Percentiles rank a stretch among this genome's conserved stretches.
Conservation (phyloP, 2,329 filamentous ascomycete genomes). For the Penicillium expansum region DNA sequence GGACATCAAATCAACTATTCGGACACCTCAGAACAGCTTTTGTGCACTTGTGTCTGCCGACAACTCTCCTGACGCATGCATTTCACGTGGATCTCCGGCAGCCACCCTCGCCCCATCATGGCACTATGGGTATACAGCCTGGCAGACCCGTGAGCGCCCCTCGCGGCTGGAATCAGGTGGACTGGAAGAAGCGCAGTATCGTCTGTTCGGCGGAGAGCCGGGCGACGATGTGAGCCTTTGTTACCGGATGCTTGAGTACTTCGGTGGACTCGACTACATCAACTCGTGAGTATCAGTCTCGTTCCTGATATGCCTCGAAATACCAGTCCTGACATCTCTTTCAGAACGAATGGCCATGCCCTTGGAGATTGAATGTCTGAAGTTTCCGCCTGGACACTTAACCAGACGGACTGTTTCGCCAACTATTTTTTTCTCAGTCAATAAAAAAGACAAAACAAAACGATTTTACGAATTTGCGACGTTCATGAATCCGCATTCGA, state of each 20-base stretch:
- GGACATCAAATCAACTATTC: conserved; percentile 9
- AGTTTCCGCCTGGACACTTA: neutral
- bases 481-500: conserved; percentile 19
- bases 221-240: conserved; percentile 46
- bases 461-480: conserved; percentile 19
- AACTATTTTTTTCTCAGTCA: conserved; percentile 9
- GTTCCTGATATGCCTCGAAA: neutral
- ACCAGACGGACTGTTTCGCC: neutral
- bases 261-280: conserved; percentile 50
- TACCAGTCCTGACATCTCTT: conserved; percentile 18
- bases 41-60: conserved; percentile 20
- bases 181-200: conserved; percentile 43
- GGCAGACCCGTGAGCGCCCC: conserved; percentile 38
- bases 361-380: conserved; percentile 28
- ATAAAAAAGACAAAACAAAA: conserved; percentile 15
- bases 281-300: conserved; percentile 36
- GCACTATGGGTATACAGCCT: conserved; percentile 43
- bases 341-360: conserved; percentile 21
- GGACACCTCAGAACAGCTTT: conserved; percentile 6
- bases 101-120: conserved; percentile 39
- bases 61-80: conserved; percentile 18
- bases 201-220: conserved; percentile 46
- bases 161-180: conserved; percentile 28
- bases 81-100: conserved; percentile 25
- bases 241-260: conserved; percentile 51